phyloP scores from a whole-genome alignment of 352 stramenopile species.

The Phytophthora podocarpi region DNA sequence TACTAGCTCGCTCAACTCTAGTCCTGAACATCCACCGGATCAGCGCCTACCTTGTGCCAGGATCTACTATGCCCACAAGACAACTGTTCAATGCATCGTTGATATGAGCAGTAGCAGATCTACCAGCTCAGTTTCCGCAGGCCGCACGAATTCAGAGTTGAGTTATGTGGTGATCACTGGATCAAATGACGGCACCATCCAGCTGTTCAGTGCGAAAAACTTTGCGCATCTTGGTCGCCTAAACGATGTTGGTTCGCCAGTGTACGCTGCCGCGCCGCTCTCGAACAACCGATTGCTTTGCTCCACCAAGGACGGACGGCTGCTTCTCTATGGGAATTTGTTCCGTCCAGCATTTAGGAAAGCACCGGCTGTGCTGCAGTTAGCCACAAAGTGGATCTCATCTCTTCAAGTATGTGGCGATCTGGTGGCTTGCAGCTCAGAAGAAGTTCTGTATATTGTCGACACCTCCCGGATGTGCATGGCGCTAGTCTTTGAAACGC shows the following conservation, averaged over 20 bases:
- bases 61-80: conserved; percentile 49
- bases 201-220: conserved; percentile 57
- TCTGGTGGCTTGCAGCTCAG: conserved; percentile 57
- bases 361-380: conserved; percentile 38
- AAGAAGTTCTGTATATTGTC: conserved; percentile 65
- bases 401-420: conserved; percentile 52
- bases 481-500: conserved; percentile 45
- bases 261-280: conserved; percentile 56
- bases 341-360: conserved; percentile 3
- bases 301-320: conserved; percentile 67
- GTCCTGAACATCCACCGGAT: background rate
- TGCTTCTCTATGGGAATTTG: conserved; percentile 52
- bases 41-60: conserved; percentile 23
- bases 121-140: background rate
- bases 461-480: conserved; percentile 48
- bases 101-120: conserved; percentile 19
- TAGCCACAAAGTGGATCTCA: conserved; percentile 67
- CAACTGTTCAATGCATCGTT: conserved; percentile 61
- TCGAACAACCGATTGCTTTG: conserved; percentile 45
- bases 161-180: conserved; percentile 52
- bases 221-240: conserved; percentile 54
- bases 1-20: conserved; percentile 12
- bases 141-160: conserved; percentile 2
- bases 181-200: conserved; percentile 79
- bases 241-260: conserved; percentile 46